phyloP scores from a whole-genome alignment of 164 flowering plant species.

The Macadamia integrifolia region DNA sequence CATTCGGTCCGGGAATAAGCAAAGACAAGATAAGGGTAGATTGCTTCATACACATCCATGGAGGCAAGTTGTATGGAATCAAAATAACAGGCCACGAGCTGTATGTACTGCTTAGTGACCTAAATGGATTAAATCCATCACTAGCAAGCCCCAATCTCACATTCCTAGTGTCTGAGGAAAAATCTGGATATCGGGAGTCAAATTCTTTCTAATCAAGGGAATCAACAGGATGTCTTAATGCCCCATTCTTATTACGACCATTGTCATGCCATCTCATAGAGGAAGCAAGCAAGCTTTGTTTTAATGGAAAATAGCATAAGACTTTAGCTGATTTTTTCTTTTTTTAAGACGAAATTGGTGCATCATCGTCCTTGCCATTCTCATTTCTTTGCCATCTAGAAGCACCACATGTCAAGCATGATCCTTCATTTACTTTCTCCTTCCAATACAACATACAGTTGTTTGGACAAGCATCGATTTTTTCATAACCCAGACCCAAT shows the following conservation, averaged over 20 bases:
- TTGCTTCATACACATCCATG: too few relatives aligned
- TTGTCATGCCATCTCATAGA: background rate
- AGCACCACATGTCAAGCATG: background rate
- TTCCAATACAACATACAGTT: background rate
- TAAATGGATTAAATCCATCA: slow-evolving; percentile 27
- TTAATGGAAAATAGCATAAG: slow-evolving; percentile 10
- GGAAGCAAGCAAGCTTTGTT: background rate
- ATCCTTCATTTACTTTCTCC: background rate
- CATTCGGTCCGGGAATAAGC: too few relatives aligned
- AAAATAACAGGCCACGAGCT: too few relatives aligned
- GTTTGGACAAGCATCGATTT: background rate
- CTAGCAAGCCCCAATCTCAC: slow-evolving; percentile 19
- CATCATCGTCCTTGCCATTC: background rate
- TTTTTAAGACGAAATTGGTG: background rate
- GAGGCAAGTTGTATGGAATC: too few relatives aligned
- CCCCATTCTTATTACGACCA: too few relatives aligned
- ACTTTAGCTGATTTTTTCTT: slow-evolving; percentile 5
- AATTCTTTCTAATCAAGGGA: too few relatives aligned
- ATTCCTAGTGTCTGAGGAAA: slow-evolving; percentile 17
- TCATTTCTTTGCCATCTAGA: background rate
- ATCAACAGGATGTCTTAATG: too few relatives aligned
- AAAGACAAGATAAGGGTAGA: too few relatives aligned
- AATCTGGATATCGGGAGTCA: background rate
- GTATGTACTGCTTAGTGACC: slow-evolving; percentile 9
- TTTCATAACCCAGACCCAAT: background rate